A percentile compares a stretch with the other conserved stretches of the same genome.
These are phyloP conservation scores for bread wheat (Triticum aestivum) DNA, from an alignment of 176 grass and related monocot species.

Conservation along the genomic window DNA sequence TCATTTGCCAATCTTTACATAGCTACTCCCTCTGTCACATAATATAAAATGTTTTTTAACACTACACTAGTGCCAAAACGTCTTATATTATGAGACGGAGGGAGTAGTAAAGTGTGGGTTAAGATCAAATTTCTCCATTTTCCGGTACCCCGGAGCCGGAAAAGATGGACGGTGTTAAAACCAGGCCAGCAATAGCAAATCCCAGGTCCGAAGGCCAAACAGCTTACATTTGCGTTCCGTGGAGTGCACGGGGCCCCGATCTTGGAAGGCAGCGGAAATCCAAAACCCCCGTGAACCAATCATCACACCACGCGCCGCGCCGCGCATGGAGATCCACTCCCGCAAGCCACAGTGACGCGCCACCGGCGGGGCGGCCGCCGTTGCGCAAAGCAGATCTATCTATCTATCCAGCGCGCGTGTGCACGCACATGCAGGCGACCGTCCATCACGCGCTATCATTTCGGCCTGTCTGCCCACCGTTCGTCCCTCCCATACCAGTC, in stretches of 20 bases:
- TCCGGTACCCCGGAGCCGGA: too few relatives aligned
- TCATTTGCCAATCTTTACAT: too few relatives aligned
- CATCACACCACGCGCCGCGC: background rate
- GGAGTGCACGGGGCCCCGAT: background rate
- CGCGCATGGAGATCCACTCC: background rate
- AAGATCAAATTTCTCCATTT: too few relatives aligned
- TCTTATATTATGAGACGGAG: too few relatives aligned
- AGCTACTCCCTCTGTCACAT: too few relatives aligned
- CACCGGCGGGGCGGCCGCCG: background rate
- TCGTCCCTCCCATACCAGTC: background rate
- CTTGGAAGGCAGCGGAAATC: background rate
- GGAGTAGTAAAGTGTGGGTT: too few relatives aligned
- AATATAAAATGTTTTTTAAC: too few relatives aligned
- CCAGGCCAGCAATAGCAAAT: background rate
- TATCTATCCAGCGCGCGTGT: background rate
- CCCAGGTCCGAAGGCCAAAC: too few relatives aligned
- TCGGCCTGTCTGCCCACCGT: background rate
- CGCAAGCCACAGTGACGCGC: background rate
- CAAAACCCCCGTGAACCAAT: background rate
- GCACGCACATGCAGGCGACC: constrained; percentile 15
- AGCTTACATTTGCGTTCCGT: background rate
- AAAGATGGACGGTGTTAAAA: too few relatives aligned
- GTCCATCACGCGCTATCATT: constrained; percentile 34
- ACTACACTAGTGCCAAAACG: too few relatives aligned
- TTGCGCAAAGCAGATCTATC: background rate